A percentile compares a stretch with the other conserved stretches of the same genome.
Evolutionary conservation across 176 grass and related monocot genomes (phyloP).

Genomic region (Microstegium vimineum): DNA sequence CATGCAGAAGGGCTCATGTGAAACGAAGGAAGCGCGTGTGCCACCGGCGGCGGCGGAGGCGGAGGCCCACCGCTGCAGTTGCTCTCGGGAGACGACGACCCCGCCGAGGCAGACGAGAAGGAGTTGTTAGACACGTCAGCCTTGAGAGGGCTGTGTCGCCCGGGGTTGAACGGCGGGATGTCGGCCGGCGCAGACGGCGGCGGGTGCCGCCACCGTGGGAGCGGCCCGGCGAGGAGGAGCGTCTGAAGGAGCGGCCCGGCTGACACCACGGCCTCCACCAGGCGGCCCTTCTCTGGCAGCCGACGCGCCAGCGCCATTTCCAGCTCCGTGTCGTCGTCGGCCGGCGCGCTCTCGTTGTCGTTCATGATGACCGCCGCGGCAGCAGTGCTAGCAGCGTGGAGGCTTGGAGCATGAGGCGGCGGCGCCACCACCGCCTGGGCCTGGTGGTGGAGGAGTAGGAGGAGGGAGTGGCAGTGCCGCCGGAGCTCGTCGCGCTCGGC

Average conservation of each 20-base stretch:
- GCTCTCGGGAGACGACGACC: constrained; percentile 44
- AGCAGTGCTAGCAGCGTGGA: background rate
- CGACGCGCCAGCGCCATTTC: constrained; percentile 55
- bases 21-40: constrained; percentile 27
- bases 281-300: constrained; percentile 71
- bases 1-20: constrained; percentile 42
- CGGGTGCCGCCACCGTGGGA: constrained; percentile 93
- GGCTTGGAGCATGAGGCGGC: background rate
- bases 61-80: constrained; percentile 43
- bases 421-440: background rate
- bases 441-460: constrained; percentile 62
- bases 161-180: constrained; percentile 71
- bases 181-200: constrained; percentile 53
- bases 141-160: background rate
- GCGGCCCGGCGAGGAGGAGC: constrained; percentile 77
- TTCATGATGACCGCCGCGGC: background rate
- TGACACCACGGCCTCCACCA: constrained; percentile 86
- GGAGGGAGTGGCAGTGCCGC: constrained; percentile 59
- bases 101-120: constrained; percentile 15
- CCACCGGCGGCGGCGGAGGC: background rate
- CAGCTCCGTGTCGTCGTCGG: constrained; percentile 24
- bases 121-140: constrained; percentile 37
- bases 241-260: constrained; percentile 81
- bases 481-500: too few relatives aligned
- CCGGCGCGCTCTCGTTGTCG: constrained; percentile 19